Base-by-base conservation (phyloP, 331 rosid species). In the Pyracantha coccinea region DNA sequence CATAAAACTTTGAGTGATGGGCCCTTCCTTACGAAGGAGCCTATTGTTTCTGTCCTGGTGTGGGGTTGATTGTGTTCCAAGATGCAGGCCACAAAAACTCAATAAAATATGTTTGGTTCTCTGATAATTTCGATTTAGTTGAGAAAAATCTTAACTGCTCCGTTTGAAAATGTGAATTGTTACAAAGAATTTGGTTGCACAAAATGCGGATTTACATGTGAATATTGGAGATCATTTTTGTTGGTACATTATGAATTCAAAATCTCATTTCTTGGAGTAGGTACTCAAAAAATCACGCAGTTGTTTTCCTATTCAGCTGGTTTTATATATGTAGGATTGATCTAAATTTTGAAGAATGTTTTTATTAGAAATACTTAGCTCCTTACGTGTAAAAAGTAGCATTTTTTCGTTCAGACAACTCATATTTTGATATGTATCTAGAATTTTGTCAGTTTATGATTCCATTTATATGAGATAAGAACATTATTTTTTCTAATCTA, bases 181-280 rank as follows among this genome's bases (percentile, higher is more conserved):
- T 78, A 38, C 71, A 33, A 74, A 77, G 87, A 78, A 83, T 72
- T 82, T 75, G 86, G 85, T 84, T 77, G 92, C 98, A 88, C 44
- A 87, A 87, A 86, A 87, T 78, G 80, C 91, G 94, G 96, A 84
- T 81, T 87, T 89, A 82, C 97, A 91, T 85, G 97, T 80, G 88
- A 93, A 78, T 66, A 75, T 74, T 74, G 45, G 79, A 77, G 77
- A 52, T 72, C 15, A 38, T 57, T 72, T 71, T 72, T 33, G 75
- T 72, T 72, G 53, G 68, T n/a, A 61, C 53, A 23, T 63, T 41
- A 41, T 27, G 69, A 84, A 78, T 84, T 91, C 87, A 45, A 67
- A 38, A 38, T 14, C 0, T 91, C 86, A 85, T 66, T 86, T 63
- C 28, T 21, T 20, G 33, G 88, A 73, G 59, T 71, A 73, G 80